Percentiles rank a stretch among this genome's conserved stretches.
These are phyloP conservation scores for Globisporangium takayamanum DNA, from an alignment of 352 stramenopile species.

Conservation along the genomic window DNA sequence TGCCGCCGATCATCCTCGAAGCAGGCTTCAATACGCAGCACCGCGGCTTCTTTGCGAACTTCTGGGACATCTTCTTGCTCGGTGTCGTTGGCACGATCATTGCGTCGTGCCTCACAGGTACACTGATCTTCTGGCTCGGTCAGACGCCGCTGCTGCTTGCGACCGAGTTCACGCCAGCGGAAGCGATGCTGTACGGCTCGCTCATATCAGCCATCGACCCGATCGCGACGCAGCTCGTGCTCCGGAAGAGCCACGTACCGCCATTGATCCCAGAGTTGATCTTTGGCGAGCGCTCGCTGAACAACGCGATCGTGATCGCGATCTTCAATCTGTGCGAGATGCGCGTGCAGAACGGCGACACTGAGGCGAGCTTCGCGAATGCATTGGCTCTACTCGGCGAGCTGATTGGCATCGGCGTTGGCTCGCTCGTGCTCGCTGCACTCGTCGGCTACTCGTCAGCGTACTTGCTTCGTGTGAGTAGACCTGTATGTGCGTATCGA, in stretches of 20 bases:
- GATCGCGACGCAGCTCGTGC: conserved; percentile 74
- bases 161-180: conserved; percentile 39
- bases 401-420: conserved; percentile 38
- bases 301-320: conserved; percentile 57
- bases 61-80: conserved; percentile 31
- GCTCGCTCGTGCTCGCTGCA: conserved; percentile 31
- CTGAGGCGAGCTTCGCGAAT: conserved; percentile 29
- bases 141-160: conserved; percentile 29
- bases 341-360: conserved; percentile 46
- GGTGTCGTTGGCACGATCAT: conserved; percentile 46
- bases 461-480: conserved; percentile 30
- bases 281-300: conserved; percentile 84
- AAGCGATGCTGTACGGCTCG: conserved; percentile 70
- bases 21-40: conserved; percentile 57
- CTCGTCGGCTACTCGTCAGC: conserved; percentile 23
- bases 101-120: conserved; percentile 38
- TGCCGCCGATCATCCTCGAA: conserved; percentile 64
- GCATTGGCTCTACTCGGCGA: conserved; percentile 26
- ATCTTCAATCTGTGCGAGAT: conserved; percentile 61
- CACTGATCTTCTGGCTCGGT: conserved; percentile 37
- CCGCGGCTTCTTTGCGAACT: conserved; percentile 51
- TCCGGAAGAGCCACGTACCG: conserved; percentile 43
- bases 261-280: conserved; percentile 80
- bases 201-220: conserved; percentile 82
- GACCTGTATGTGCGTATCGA: neutral